Evolutionary conservation across 2,329 filamentous ascomycete genomes (phyloP), one percentile per base, ranked within the genome.

Genomic region (Sporothrix brunneoviolacea): DNA sequence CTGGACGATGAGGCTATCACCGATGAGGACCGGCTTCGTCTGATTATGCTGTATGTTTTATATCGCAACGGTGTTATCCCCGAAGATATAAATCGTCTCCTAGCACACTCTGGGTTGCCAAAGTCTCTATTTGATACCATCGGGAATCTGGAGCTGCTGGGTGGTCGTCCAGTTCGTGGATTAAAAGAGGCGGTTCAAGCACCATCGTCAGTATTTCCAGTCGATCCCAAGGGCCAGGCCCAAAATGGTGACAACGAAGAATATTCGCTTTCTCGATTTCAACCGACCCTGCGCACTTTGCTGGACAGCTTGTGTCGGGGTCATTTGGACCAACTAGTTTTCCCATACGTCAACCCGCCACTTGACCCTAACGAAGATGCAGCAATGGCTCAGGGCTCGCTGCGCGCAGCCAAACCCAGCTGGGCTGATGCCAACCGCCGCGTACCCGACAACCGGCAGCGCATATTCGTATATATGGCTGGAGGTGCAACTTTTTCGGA

Each of bases 401-500:
- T 98, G 21, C 86, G 93, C 52, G 88, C 88, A 9, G 90, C 90
- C 15, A 94, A 95, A 61, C 93, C 91, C 2, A 95, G 91, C 37
- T 98, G 93, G 93, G 93, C 93, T 2, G 88, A 88, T 48, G 84
- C 87, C 9, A 83, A 89, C 38, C 77, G 85, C 40, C 79, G 82
- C 24, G 83, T 73, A 53, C 80, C 75, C 54, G 91, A 97, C 64
- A 94, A 91, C 57, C 82, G 86, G 48, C 93, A 98, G 65, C 83
- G 93, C 47, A 78, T 97, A 48, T 87, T 98, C 53, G 84, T 97
- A 15, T 97, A 95, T 65, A 85, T 97, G 77, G 93, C 91, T 1
- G 93, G 93, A 42, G 93, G 93, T 39, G 93, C 93, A 18, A 97
- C 93, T 0, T 95, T 91, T 65, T 90, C 88, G 5, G 93, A 98